Evolutionary conservation across 495 filamentous ascomycete genomes (phyloP), one percentile per base, ranked within the genome.

Genomic region (Tuber magnatum): DNA sequence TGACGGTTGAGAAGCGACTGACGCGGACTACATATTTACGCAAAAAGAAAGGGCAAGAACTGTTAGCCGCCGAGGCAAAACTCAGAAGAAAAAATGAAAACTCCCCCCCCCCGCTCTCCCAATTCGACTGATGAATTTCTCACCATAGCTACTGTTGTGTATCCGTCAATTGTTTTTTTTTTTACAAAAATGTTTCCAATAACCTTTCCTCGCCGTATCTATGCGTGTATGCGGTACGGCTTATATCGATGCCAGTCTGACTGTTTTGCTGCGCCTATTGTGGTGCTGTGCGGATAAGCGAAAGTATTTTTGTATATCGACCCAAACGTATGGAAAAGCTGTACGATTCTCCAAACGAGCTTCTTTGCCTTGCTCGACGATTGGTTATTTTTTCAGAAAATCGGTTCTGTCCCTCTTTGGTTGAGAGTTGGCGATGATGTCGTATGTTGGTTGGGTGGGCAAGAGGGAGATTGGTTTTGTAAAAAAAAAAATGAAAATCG

Each of bases 1-100:
- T 24, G 70, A 75, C 18, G 77, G 56, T 35, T 75, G 78, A 71
- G 68, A 79, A 72, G 72, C 44, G 68, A 77, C 77, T 75, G 83
- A 80, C 80, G 83, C 82, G 82, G 83, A 84, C 78, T 81, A 65
- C 56, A 35, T 65, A 65, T 65, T 65, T 65, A 65, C 56, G 56
- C 56, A 65, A 65, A 65, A 14, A 56, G 18, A 65, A 10, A 7
- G n/a, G 32, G 51, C 51, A 65, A 18, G 14, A 65, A 65, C 56
- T 65, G 56, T 65, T 35, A 65, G 56, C 56, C 56, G 3, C 32
- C 28, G 56, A 35, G 56, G 56, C 28, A 65, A 65, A 35, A 35
- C 3, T 14, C 32, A 65, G 32, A 35, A 28, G 5, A 32, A 61
- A 56, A 61, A 48, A 46, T 20, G 16, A 56, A 32, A 35, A 65